A percentile compares a stretch with the other conserved stretches of the same genome.
These are phyloP conservation scores for Fomitopsis palustris DNA, from an alignment of 1,284 basidiomycete species.

Conservation along the genomic window DNA sequence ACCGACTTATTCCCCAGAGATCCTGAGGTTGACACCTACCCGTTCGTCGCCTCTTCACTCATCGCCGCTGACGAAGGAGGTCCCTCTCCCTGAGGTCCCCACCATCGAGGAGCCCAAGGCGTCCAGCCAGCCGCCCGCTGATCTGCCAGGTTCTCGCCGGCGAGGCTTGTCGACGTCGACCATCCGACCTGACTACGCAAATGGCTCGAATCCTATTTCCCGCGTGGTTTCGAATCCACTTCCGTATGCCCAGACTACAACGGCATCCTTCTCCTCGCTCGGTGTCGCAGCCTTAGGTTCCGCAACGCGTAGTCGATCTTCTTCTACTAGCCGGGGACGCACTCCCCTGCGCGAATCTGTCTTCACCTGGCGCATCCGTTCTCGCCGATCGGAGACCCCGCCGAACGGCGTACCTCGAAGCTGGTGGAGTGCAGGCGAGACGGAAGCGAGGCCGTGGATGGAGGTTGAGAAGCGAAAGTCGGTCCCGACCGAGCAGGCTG, in stretches of 20 bases:
- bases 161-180: conserved; percentile 20
- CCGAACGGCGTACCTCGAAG: conserved; percentile 18
- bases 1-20: neutral
- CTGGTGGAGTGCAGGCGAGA: conserved; percentile 30
- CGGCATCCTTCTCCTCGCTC: conserved; percentile 13
- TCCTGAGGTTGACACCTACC: neutral
- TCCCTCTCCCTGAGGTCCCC: neutral
- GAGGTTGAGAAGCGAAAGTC: conserved; percentile 25
- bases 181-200: conserved; percentile 12
- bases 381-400: conserved; percentile 14
- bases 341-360: conserved; percentile 21
- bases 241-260: conserved; percentile 6
- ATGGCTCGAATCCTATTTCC: conserved; percentile 11
- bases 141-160: neutral
- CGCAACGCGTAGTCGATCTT: conserved; percentile 11
- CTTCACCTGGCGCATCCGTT: conserved; percentile 13
- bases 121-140: neutral
- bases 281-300: conserved; percentile 8
- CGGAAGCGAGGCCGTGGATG: conserved; percentile 29
- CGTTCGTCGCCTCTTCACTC: neutral
- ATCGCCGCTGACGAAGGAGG: neutral
- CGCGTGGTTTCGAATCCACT: conserved; percentile 26
- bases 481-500: conserved; percentile 46
- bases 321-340: conserved; percentile 15
- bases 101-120: neutral